These are phyloP conservation scores for Fusarium sambucinum DNA, from an alignment of 2,329 filamentous ascomycete genomes.

Conservation along the genomic window DNA sequence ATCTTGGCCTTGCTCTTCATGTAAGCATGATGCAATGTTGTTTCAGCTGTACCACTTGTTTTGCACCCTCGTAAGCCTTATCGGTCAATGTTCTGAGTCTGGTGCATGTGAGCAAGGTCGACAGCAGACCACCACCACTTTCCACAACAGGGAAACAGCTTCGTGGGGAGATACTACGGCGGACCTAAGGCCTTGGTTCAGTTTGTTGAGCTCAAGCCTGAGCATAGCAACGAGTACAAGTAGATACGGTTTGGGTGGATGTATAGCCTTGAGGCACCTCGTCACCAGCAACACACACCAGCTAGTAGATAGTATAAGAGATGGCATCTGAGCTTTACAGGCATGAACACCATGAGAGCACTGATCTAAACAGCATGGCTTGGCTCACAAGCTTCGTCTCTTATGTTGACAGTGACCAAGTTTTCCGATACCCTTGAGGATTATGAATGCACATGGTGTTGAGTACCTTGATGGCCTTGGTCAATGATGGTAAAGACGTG, in stretches of 20 bases:
- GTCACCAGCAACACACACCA: not conserved
- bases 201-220: constrained; percentile 76
- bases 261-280: not conserved
- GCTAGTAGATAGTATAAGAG: no score
- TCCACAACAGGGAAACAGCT: no score
- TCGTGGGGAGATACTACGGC: constrained; percentile 93
- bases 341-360: no score
- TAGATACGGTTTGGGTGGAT: not conserved
- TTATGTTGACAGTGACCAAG: no score
- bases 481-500: not conserved
- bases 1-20: not conserved
- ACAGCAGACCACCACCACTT: constrained; percentile 63
- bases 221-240: constrained; percentile 55
- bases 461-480: not conserved
- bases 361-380: no score
- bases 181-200: constrained; percentile 79
- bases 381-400: no score
- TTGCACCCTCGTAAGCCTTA: constrained; percentile 73
- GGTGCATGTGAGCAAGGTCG: constrained; percentile 70
- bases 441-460: not conserved
- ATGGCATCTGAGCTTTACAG: no score
- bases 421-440: no score
- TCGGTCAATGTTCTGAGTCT: constrained; percentile 82
- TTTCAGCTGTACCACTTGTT: constrained; percentile 70
- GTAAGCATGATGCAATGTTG: not conserved